Evolutionary conservation across 306 rosid genomes (phyloP), one percentile per base, ranked within the genome.

Genomic region (Vigna unguiculata): DNA sequence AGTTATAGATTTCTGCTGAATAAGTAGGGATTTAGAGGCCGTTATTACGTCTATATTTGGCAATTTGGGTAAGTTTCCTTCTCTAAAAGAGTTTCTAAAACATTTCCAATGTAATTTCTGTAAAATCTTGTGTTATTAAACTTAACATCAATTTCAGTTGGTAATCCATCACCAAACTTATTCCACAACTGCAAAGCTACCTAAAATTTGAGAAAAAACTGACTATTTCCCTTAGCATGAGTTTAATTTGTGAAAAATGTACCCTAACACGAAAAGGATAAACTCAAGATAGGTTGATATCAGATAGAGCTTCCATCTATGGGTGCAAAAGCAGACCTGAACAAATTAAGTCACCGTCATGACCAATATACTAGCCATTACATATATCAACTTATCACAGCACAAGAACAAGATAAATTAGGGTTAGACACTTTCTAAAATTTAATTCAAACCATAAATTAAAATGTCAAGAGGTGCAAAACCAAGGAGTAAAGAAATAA

Each of bases 131-230:
- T 40, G 45, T 40, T 40, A 40, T 40, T 8, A 40, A 40, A 10
- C 46, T 41, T 41, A 41, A 41, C 14, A 10, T 41, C 46, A 41
- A 41, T 41, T 8, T 40, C 45, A 40, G 45, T 40, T 7, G 12
- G 45, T 40, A 40, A 40, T 40, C 45, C 14, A 41, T 2, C 46
- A 41, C 3, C 3, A 2, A 10, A 41, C 46, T 11, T 32, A 71
- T 32, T 52, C 75, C 63, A 32, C 13, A 69, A 25, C 60, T 34
- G 14, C 48, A n/a, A 70, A 70, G 63, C 75, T 51, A 71, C 65
- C 64, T 71, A 25, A 71, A 36, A 20, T 21, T 57, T 20, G 25
- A 21, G 15, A 34, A 45, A 45, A 59, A 71, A 17, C 55, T 47
- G 4, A 6, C 45, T 38, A 47, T 69, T 69, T 69, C 19, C 59